phyloP scores from a whole-genome alignment of 176 grass and related monocot genomes.

The Oryza officinalis region DNA sequence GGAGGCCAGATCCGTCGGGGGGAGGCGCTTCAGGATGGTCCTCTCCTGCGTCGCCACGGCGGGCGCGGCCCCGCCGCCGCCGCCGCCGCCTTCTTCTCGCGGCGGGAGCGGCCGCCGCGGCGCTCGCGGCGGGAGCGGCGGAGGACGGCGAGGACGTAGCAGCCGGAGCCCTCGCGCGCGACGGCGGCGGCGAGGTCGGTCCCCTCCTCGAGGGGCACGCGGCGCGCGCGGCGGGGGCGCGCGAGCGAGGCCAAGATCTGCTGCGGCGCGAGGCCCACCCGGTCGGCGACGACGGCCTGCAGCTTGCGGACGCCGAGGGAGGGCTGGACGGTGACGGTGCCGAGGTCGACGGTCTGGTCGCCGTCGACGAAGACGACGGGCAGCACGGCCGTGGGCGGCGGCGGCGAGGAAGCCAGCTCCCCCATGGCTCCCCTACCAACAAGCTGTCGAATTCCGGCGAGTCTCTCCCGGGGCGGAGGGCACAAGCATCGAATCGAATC shows the following conservation, averaged over 20 bases:
- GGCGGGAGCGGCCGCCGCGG: constrained; percentile 55
- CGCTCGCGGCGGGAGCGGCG: constrained; percentile 55
- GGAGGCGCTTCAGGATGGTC: constrained; percentile 62
- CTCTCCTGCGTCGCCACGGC: background rate
- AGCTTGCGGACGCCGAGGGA: constrained; percentile 47
- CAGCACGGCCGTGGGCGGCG: constrained; percentile 13
- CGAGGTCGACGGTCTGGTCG: constrained; percentile 63
- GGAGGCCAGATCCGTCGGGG: constrained; percentile 59
- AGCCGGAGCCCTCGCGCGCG: constrained; percentile 55
- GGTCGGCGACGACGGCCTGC: constrained; percentile 54
- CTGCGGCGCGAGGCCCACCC: constrained; percentile 51
- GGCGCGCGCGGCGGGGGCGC: constrained; percentile 40
- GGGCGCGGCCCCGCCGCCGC: constrained; percentile 11
- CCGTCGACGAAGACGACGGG: constrained; percentile 73
- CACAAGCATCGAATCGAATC: constrained; percentile 30
- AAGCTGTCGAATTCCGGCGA: background rate
- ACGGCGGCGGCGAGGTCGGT: constrained; percentile 63
- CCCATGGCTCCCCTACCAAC: constrained; percentile 33
- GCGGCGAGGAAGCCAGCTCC: constrained; percentile 15
- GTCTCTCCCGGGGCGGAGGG: background rate
- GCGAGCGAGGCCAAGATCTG: constrained; percentile 69
- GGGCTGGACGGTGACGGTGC: constrained; percentile 53
- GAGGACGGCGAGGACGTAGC: constrained; percentile 58
- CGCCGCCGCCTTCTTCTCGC: constrained; percentile 24
- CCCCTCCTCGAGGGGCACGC: constrained; percentile 59